Evolutionary conservation across 306 rosid species (phyloP), one percentile per base, ranked within the genome.

Genomic region (Fagus sylvatica): DNA sequence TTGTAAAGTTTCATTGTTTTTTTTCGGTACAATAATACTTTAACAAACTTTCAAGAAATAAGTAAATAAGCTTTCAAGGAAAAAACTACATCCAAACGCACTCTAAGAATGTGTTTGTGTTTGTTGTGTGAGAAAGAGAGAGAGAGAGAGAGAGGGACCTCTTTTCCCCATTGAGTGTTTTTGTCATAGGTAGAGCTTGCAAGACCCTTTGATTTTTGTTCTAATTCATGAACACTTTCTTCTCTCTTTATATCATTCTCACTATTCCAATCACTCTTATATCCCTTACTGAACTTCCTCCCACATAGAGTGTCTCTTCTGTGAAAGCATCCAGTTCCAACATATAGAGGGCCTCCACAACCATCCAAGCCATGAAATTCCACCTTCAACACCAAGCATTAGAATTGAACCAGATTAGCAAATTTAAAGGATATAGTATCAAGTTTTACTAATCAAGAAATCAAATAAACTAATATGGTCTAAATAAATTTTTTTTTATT

Each of bases 241-340:
- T 87, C 72, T 30, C 6, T 72, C n/a, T 61, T 54, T 16, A 66
- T 78, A 7, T 78, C 17, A 22, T 69, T 80, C 36, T 77, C 82
- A 71, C 13, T 55, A 22, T 79, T 82, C 85, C 85, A 76, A 1
- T 87, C 84, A 81, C 64, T 65, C 60, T 76, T 81, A 36, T 64
- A 61, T 78, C 56, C 76, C 15, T 76, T 62, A 79, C 54, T 82
- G 48, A 81, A 89, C 80, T 89, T 87, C 79, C 67, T 85, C 22
- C 96, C 97, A 74, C 80, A 81, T 1, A 94, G 87, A 83, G n/a
- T 22, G 4, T 89, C 95, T 89, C 97, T 94, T 77, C 78, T 82
- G 57, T 90, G 93, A 82, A 94, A 92, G 88, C 96, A 88, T 11
- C 93, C 94, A 59, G 81, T 90, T 81, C 98, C 98, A 53, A 82